Evolutionary conservation across 805 yeast species (phyloP), one percentile per base, ranked within the genome.

Genomic region (Candida ulmi): DNA sequence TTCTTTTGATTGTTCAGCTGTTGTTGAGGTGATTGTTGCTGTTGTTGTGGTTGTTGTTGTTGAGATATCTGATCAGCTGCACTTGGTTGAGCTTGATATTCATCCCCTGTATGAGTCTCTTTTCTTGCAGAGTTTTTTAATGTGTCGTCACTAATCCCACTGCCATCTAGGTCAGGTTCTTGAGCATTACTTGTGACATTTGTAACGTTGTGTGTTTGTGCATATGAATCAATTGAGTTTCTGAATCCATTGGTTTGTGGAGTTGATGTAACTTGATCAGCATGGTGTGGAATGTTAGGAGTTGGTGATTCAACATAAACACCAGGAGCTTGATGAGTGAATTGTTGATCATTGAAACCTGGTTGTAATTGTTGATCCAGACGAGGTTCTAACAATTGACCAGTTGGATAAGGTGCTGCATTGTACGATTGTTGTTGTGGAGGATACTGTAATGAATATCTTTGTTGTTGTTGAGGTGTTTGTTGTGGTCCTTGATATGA

Each of bases 31-130:
- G 35, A 21, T n/a, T 32, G 35, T 21, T 32, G 33, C 8, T 31
- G 11, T 13, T 8, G 12, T 7, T 11, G 7, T 8, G 18, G 32
- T 9, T 3, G 24, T 21, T 21, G 24, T 21, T 21, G 24, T 21
- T 21, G 24, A 21, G 26, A 6, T 32, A 27, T 13, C 8, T 32
- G 35, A 12, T 32, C n/a, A n/a, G n/a, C 25, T 23, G 25, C 9
- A 23, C 25, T 23, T n/a, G 30, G 23, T 25, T 33, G 18, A 36
- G 24, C n/a, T 19, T 3, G 16, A 4, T 17, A 26, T 35, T 43
- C 51, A n/a, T 40, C 46, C 16, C 30, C 45, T 8, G 48, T 48
- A 36, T 54, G 47, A 2, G 58, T 54, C 35, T 52, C 58, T 37
- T 54, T 53, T 18, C 43, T 52, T 8, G 47, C 48, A 17, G 34